Evolutionary conservation across 2,329 filamentous ascomycete genomes (phyloP), one percentile per base, ranked within the genome.

Genomic region (Huntiella abstrusa): DNA sequence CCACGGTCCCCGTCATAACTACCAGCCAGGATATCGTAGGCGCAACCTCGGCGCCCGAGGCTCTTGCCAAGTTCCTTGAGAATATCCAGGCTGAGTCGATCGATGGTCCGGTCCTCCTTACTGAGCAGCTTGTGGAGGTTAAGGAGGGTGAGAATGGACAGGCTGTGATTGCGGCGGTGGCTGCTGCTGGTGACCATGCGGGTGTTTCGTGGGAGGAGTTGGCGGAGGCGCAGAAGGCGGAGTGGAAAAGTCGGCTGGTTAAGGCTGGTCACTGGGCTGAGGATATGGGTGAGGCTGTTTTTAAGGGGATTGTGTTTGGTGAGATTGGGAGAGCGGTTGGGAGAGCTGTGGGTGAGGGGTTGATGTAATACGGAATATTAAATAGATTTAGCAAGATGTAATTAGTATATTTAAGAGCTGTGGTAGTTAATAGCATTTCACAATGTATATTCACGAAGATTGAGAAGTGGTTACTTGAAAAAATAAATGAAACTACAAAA

Each of bases 241-340:
- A 66, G 13, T 92, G 85, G 85, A 84, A 76, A 62, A 61, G 71
- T 53, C 73, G 70, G 56, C 67, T 92, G 33, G 66, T 67, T 47
- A 68, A 77, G 46, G 77, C 82, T 0, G 84, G 84, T 0, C 74
- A 85, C 52, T 92, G 83, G 84, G 73, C 73, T n/a, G 76, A 79
- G 57, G 69, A 74, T 34, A 82, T 88, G 67, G 82, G 83, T 2
- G 83, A 88, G 64, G 69, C 67, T 7, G 73, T 91, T 28, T 71
- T 92, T 53, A 76, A 78, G 61, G 81, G 83, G 2, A 72, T 92
- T 32, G 64, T 92, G 51, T 92, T 92, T 61, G 73, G 77, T 15
- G 73, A 85, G 61, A 66, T 83, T 52, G 80, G 72, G 1, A 79
- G 73, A 2, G 63, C 68, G 44, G 73, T 82, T 12, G 71, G 75